These are phyloP conservation scores for Phyllostachys edulis DNA, from an alignment of 176 grass and related monocot genomes.

Conservation along the genomic window DNA sequence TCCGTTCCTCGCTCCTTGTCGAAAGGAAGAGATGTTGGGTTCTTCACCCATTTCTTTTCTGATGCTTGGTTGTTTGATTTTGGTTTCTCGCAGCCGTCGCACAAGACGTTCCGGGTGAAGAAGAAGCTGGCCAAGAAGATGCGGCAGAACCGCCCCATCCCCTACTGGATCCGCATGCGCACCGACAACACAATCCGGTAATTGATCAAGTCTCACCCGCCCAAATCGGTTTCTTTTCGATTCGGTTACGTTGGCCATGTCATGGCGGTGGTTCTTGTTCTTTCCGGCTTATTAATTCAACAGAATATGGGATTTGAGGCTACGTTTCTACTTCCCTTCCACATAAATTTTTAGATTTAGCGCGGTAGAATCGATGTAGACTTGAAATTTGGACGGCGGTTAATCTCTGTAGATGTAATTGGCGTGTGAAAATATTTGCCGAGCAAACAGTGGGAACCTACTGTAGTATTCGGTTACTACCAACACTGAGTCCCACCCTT, in stretches of 20 bases:
- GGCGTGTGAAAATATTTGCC: too few species aligned
- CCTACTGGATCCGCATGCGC: conserved; percentile 96
- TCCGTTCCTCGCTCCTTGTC: neutral
- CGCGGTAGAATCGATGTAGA: neutral
- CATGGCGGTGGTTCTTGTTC: neutral
- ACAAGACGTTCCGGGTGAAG: conserved; percentile 95
- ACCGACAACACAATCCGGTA: conserved; percentile 93
- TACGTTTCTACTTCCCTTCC: neutral
- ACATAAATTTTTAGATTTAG: neutral
- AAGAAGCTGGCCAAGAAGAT: conserved; percentile 91
- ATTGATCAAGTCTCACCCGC: neutral
- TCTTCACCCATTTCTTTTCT: neutral
- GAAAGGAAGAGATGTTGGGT: neutral
- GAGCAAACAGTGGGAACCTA: too few species aligned
- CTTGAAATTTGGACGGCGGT: neutral
- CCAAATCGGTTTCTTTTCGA: neutral
- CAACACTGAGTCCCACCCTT: too few species aligned
- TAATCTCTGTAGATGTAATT: too few species aligned
- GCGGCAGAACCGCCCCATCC: conserved; percentile 96
- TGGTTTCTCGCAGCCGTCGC: conserved; percentile 58
- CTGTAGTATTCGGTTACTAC: too few species aligned
- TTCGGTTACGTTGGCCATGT: neutral
- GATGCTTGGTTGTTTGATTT: neutral
- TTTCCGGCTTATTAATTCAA: neutral
- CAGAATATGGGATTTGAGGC: neutral